Evolutionary conservation across 805 yeast genomes (phyloP).

Genomic region (Pichia nanzhaoensis): DNA sequence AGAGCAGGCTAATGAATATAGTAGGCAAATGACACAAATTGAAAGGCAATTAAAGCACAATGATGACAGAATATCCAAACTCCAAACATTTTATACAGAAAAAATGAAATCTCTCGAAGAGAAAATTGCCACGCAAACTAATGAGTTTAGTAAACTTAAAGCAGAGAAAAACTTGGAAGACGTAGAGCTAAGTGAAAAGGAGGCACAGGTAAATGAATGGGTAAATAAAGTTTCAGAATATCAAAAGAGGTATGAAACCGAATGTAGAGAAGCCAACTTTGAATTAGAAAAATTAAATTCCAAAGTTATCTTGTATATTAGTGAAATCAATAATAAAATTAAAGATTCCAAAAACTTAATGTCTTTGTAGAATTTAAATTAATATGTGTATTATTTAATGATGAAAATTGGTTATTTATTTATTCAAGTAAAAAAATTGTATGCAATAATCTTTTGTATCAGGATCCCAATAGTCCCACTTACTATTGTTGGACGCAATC

Average conservation of each 20-base stretch:
- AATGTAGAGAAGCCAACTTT: conserved; percentile 44
- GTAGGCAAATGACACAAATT: conserved; percentile 40
- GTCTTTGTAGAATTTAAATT: not conserved
- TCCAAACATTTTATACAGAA: conserved; percentile 37
- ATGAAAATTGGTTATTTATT: not conserved
- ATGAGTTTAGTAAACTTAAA: conserved; percentile 41
- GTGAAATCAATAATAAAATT: conserved; percentile 39
- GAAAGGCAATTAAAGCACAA: conserved; percentile 43
- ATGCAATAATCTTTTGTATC: conserved; percentile 63
- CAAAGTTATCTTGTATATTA: conserved; percentile 47
- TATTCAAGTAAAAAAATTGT: conserved; percentile 53
- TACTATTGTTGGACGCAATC: conserved; percentile 36
- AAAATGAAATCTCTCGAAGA: conserved; percentile 38
- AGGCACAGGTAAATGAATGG: conserved; percentile 35
- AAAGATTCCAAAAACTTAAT: conserved; percentile 10
- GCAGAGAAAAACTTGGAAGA: conserved; percentile 43
- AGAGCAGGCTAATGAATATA: conserved; percentile 37
- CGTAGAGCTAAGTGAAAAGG: conserved; percentile 42
- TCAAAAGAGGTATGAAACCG: conserved; percentile 42
- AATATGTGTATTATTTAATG: not conserved
- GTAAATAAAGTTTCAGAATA: conserved; percentile 30
- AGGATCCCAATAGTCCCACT: conserved; percentile 70
- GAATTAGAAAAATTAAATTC: conserved; percentile 51
- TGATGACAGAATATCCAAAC: conserved; percentile 41
- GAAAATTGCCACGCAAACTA: conserved; percentile 38